Conservation (phyloP, 768 basidiomycete genomes). For the Mycena latifolia region DNA sequence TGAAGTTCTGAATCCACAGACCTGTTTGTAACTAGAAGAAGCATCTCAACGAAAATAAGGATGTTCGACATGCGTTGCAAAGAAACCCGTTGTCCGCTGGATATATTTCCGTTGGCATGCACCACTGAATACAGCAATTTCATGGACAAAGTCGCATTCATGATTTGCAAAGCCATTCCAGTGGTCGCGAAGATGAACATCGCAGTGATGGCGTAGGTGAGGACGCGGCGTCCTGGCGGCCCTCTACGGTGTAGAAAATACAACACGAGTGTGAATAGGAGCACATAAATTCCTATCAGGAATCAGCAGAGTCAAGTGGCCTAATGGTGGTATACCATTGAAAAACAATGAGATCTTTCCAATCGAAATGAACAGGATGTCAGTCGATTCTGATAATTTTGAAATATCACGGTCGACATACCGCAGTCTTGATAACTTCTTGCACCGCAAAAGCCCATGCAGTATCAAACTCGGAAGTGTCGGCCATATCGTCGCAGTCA, state of each 20-base stretch:
- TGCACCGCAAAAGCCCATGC: background rate
- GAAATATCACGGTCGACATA: background rate
- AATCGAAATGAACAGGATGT: background rate
- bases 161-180: slow-evolving; percentile 12
- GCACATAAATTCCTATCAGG: background rate
- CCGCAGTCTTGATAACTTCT: background rate
- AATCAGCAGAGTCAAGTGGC: background rate
- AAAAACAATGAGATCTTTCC: slow-evolving; percentile 13
- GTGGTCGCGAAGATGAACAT: background rate
- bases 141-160: background rate
- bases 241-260: background rate
- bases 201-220: background rate
- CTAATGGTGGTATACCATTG: background rate
- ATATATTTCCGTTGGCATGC: background rate
- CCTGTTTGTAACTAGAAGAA: slow-evolving; percentile 15
- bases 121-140: background rate
- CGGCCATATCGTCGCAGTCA: background rate
- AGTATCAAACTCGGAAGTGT: background rate
- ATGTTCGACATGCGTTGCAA: background rate
- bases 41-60: background rate
- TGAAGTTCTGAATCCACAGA: background rate
- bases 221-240: background rate
- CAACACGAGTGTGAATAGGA: background rate
- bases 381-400: too few relatives aligned
- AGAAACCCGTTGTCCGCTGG: background rate